phyloP scores from a whole-genome alignment of 148 eudicot species.

The Camellia sinensis region DNA sequence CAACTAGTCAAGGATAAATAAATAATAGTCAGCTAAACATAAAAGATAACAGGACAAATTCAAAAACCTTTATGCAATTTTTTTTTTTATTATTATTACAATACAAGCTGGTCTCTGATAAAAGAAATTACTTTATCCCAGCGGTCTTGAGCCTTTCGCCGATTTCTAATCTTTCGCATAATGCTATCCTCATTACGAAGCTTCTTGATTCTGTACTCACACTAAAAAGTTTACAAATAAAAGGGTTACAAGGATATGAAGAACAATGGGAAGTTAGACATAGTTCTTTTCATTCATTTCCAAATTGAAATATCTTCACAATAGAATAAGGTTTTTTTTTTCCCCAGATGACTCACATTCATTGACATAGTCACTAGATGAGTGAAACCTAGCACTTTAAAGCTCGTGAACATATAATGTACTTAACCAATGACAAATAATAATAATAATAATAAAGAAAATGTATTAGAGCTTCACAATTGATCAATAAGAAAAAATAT shows the following conservation, averaged over 20 bases:
- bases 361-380: no score
- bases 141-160: slow-evolving; percentile 67
- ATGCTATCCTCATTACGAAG: slow-evolving; percentile 70
- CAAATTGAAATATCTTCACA: slow-evolving; percentile 11
- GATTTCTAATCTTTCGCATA: slow-evolving; percentile 57
- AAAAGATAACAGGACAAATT: slow-evolving; percentile 8
- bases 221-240: slow-evolving; percentile 36
- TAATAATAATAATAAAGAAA: no score
- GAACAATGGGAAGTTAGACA: not conserved
- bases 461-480: no score
- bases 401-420: no score
- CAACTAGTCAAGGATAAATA: slow-evolving; percentile 44
- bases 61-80: not conserved
- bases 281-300: slow-evolving; percentile 12
- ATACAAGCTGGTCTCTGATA: slow-evolving; percentile 6
- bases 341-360: no score
- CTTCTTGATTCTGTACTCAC: slow-evolving; percentile 76
- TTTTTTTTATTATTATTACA: not conserved
- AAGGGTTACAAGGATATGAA: slow-evolving; percentile 15
- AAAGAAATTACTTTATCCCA: slow-evolving; percentile 72
- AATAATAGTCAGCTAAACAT: slow-evolving; percentile 12
- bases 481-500: no score
- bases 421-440: no score
- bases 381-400: no score
- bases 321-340: not conserved